Base-by-base conservation (phyloP, 441 rosid genomes). In the Dalechampia spathulata region DNA sequence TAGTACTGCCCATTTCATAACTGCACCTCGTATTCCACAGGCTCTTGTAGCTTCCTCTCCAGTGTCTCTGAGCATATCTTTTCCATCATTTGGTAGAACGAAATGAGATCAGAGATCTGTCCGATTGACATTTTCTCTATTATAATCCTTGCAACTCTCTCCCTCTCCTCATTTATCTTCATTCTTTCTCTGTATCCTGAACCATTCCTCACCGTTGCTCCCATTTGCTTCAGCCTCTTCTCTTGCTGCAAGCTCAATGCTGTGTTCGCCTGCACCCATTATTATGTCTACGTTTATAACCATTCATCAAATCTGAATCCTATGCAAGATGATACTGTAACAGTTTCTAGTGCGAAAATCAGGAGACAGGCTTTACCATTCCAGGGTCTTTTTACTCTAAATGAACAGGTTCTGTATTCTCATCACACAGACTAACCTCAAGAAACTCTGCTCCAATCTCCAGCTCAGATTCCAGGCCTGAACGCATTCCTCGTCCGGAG, bases 191-290 rank as follows among this genome's bases (percentile, higher is more conserved):
- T 63, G 55, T 83, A 86, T 19, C 72, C 78, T 19, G 76, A 70
- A 14, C 76, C 93, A 16, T 91, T 88, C 58, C 98, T 81, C 57
- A 88, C 91, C 2, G 96, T 92, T 10, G 96, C 98, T 2, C 96
- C 98, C 87, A 91, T 91, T 69, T 88, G 91, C 79, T 86, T 89
- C 64, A 91, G 67, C 66, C 98, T 81, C 2, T 58, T 84, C 80
- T 84, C 91, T 69, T 92, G 95, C 61, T 88, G 85, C 58, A 64
- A 50, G 26, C 90, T 88, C 67, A 86, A 59, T 0, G 85, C 96
- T 0, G 90, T 86, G 53, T 76, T 91, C 5, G 93, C 83, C 98
- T 87, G 83, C 72, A 58, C 1, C 15, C 23, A 17, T 14, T 27
- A 2, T 6, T 6, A 22, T 46, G 2, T 23, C 4, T 10, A 22